Percentiles rank a stretch among this genome's conserved stretches.
Conservation (phyloP, 176 grass and related monocot genomes). For the Zizania latifolia region DNA sequence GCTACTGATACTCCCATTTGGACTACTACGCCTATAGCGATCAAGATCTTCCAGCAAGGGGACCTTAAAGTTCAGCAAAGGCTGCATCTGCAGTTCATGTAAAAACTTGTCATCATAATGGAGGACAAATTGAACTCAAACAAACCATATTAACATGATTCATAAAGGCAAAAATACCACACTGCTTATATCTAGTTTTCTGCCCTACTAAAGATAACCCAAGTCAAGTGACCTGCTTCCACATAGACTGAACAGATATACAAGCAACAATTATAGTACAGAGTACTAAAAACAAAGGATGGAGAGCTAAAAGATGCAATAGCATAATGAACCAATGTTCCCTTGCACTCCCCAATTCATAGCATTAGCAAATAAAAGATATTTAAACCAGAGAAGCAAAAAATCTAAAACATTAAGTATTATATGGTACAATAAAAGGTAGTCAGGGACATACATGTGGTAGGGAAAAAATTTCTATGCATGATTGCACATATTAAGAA, state of each 20-base stretch:
- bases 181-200: neutral
- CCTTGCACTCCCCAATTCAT: neutral
- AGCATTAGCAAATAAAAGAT: neutral
- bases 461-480: too few relatives aligned
- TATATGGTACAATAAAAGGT: neutral
- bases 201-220: neutral
- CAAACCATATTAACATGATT: neutral
- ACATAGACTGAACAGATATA: neutral
- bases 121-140: neutral
- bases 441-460: too few relatives aligned
- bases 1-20: constrained; percentile 62
- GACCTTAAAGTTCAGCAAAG: constrained; percentile 87
- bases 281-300: neutral
- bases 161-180: neutral
- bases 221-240: neutral
- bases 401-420: too few relatives aligned
- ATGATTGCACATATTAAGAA: too few relatives aligned
- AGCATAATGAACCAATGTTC: neutral
- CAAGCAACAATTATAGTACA: constrained; percentile 5
- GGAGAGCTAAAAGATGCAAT: constrained; percentile 4
- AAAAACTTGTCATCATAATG: constrained; percentile 16
- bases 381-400: neutral
- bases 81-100: constrained; percentile 43
- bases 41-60: constrained; percentile 66
- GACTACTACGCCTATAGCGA: constrained; percentile 59